Percentiles rank a stretch among this genome's conserved stretches.
Conservation (phyloP, 495 filamentous ascomycete species). For the Hypomontagnella monticulosa region DNA sequence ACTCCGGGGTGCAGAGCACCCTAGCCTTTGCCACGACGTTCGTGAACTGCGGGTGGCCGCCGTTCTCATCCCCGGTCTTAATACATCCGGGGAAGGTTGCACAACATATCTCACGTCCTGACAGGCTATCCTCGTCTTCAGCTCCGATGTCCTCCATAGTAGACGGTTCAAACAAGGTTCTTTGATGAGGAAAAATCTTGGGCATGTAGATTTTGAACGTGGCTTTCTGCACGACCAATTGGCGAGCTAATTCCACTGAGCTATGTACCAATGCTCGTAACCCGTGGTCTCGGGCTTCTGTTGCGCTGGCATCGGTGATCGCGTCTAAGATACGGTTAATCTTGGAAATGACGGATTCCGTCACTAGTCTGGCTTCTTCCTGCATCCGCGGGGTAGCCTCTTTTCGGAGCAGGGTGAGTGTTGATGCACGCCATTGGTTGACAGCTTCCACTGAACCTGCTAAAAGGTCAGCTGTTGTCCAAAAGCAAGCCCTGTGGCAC, state of each 20-base stretch:
- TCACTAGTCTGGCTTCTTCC: constrained; percentile 48
- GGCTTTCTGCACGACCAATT: constrained; percentile 63
- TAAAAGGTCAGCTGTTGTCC: constrained; percentile 31
- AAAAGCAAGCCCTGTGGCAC: constrained; percentile 27
- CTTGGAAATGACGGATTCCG: constrained; percentile 49
- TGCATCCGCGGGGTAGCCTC: constrained; percentile 56
- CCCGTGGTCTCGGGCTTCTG: constrained; percentile 57
- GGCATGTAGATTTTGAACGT: constrained; percentile 62
- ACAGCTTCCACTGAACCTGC: constrained; percentile 57
- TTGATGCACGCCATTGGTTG: constrained; percentile 66
- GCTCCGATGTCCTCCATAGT: constrained; percentile 68
- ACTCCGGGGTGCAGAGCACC: constrained; percentile 63
- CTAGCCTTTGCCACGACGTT: constrained; percentile 66
- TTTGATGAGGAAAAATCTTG: constrained; percentile 57
- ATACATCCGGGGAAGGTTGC: constrained; percentile 64
- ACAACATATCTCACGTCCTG: constrained; percentile 56
- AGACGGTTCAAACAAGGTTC: constrained; percentile 57
- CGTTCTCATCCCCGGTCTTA: constrained; percentile 65
- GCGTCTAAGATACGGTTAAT: constrained; percentile 53
- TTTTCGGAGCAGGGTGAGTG: constrained; percentile 60
- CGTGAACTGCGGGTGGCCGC: constrained; percentile 59
- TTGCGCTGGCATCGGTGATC: constrained; percentile 52
- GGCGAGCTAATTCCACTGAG: constrained; percentile 60
- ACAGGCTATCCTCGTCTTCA: constrained; percentile 60
- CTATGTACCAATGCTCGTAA: constrained; percentile 55